A percentile compares a stretch with the other conserved stretches of the same genome.
These are phyloP conservation scores for Erigeron philadelphicus DNA, from an alignment of 140 eudicot genomes.

Conservation along the genomic window DNA sequence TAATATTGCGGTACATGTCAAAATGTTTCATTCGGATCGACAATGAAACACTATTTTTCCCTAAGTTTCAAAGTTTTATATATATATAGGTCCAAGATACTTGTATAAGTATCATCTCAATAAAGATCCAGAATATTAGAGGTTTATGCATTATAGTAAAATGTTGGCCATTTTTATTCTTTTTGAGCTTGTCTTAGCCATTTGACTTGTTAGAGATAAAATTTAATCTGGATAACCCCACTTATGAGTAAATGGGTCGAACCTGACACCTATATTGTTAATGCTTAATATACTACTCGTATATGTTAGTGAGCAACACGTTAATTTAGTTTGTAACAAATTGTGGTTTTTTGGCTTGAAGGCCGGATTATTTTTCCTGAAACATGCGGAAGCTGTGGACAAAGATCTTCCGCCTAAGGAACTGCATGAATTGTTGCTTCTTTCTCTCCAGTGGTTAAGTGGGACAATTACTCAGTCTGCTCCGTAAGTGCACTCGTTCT, in stretches of 20 bases:
- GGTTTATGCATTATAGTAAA: background rate
- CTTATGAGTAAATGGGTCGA: background rate
- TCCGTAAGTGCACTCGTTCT: slow-evolving; percentile 54
- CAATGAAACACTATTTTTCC: background rate
- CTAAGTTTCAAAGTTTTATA: background rate
- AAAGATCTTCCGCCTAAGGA: slow-evolving; percentile 90
- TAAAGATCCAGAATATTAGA: background rate
- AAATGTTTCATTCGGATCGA: background rate
- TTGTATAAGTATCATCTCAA: too few species aligned
- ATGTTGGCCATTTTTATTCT: background rate
- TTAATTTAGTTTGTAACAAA: slow-evolving; percentile 8
- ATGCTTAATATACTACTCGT: background rate
- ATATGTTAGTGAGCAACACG: slow-evolving; percentile 13
- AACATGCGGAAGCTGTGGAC: slow-evolving; percentile 92
- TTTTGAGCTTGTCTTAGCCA: background rate
- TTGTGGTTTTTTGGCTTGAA: slow-evolving; percentile 31
- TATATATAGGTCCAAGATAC: too few species aligned
- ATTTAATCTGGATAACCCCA: background rate
- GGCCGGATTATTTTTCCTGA: slow-evolving; percentile 89
- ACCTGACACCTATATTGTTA: background rate
- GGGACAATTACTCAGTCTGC: slow-evolving; percentile 80
- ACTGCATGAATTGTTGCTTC: slow-evolving; percentile 79
- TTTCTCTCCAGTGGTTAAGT: slow-evolving; percentile 93
- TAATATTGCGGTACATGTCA: background rate
- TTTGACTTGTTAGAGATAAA: background rate